Evolutionary conservation across 495 filamentous ascomycete species (phyloP).

Genomic region (Hyaloscypha bicolor): DNA sequence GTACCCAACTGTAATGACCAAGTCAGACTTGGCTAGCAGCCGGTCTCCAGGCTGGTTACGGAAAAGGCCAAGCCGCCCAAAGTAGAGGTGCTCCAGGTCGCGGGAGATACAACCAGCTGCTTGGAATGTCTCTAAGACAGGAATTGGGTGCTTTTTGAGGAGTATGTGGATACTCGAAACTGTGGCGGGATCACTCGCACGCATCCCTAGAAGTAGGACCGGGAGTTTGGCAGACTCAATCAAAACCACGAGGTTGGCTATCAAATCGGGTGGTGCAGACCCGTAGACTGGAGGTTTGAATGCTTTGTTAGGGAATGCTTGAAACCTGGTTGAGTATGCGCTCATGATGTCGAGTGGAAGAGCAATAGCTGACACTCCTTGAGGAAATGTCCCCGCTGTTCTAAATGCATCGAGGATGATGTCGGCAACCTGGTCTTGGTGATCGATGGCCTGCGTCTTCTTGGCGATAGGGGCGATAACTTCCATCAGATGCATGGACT

Average conservation of each 20-base stretch:
- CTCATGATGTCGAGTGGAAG: conserved; percentile 39
- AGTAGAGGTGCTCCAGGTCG: conserved; percentile 40
- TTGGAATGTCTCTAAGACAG: conserved; percentile 45
- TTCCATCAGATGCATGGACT: conserved; percentile 37
- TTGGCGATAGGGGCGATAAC: conserved; percentile 39
- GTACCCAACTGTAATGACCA: conserved; percentile 41
- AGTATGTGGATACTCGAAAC: conserved; percentile 38
- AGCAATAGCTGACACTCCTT: conserved; percentile 38
- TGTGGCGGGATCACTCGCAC: conserved; percentile 34
- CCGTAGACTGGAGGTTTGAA: conserved; percentile 39
- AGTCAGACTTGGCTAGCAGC: conserved; percentile 38
- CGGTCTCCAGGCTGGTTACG: conserved; percentile 44
- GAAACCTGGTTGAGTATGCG: conserved; percentile 20
- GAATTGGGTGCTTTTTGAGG: conserved; percentile 37
- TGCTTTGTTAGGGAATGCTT: conserved; percentile 34
- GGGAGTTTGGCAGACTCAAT: conserved; percentile 39
- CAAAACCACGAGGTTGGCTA: conserved; percentile 29
- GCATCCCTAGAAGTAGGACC: conserved; percentile 40
- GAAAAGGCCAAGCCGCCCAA: conserved; percentile 43
- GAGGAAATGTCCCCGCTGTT: conserved; percentile 34
- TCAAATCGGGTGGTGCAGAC: conserved; percentile 22
- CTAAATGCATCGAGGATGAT: conserved; percentile 41
- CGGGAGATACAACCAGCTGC: conserved; percentile 41
- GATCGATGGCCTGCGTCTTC: conserved; percentile 33
- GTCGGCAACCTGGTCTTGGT: conserved; percentile 43